Percentiles rank a stretch among this genome's conserved stretches.
Evolutionary conservation across 2,329 filamentous ascomycete genomes (phyloP).

Genomic region (Coniella lustricola): DNA sequence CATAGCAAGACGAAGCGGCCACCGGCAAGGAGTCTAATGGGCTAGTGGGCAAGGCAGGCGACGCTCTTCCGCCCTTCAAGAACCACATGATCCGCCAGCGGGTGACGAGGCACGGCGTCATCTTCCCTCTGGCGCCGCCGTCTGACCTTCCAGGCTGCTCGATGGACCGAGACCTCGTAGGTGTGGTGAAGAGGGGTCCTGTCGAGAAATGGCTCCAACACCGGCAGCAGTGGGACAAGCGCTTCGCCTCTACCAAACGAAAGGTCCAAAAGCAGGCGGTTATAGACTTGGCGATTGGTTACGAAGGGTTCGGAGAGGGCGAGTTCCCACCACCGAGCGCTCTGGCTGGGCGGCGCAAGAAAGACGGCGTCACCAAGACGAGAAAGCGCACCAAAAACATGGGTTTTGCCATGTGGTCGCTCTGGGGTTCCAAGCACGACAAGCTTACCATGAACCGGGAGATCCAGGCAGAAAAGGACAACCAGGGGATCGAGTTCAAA

Average conservation of each 20-base stretch:
- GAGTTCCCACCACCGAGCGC: constrained; percentile 81
- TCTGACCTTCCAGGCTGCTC: constrained; percentile 59
- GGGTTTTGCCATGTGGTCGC: constrained; percentile 75
- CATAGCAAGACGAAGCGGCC: constrained; percentile 16
- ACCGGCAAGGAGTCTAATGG: constrained; percentile 18
- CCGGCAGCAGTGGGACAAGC: constrained; percentile 66
- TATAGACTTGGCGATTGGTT: constrained; percentile 65
- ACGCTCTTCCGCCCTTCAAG: constrained; percentile 71
- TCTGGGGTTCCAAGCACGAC: constrained; percentile 87
- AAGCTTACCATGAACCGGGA: constrained; percentile 60
- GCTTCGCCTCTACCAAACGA: constrained; percentile 62
- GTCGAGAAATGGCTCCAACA: constrained; percentile 76
- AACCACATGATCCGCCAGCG: constrained; percentile 89
- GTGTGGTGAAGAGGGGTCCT: constrained; percentile 71
- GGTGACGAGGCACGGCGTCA: constrained; percentile 69
- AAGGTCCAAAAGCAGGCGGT: constrained; percentile 67
- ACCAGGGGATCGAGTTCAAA: constrained; percentile 28
- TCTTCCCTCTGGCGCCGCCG: constrained; percentile 59
- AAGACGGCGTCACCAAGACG: constrained; percentile 42
- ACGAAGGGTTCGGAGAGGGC: constrained; percentile 60
- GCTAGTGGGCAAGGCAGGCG: constrained; percentile 77
- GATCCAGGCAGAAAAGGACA: constrained; percentile 35
- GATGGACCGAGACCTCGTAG: constrained; percentile 58
- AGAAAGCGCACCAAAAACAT: constrained; percentile 54
- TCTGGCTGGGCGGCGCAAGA: constrained; percentile 62